These are phyloP conservation scores for Calonectria multiphialidica DNA, from an alignment of 2,329 filamentous ascomycete genomes.

Conservation along the genomic window DNA sequence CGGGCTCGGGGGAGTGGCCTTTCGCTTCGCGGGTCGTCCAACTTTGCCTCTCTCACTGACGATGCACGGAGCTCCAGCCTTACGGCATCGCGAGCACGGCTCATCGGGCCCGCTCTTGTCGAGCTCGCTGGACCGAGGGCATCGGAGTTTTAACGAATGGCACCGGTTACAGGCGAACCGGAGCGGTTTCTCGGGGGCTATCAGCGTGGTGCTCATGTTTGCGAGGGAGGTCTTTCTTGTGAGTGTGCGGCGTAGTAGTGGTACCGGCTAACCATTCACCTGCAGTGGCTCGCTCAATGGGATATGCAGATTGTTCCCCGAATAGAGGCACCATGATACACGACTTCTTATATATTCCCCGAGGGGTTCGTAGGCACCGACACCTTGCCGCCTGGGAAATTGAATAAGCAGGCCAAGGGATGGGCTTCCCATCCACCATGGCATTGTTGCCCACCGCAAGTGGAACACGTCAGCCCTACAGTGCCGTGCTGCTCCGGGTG, in stretches of 20 bases:
- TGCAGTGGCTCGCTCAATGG: background rate
- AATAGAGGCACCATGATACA: background rate
- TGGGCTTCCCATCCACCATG: background rate
- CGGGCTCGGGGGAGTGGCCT: conserved; percentile 11
- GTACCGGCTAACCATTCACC: background rate
- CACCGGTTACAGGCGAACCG: conserved; percentile 29
- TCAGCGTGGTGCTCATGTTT: conserved; percentile 11
- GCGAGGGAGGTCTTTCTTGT: background rate
- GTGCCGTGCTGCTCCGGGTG: background rate
- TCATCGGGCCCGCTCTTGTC: conserved; percentile 25
- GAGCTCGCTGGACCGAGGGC: conserved; percentile 18
- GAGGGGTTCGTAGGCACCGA: background rate
- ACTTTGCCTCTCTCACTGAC: conserved; percentile 33
- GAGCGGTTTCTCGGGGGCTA: conserved; percentile 23
- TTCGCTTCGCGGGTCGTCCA: conserved; percentile 29
- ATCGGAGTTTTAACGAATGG: conserved; percentile 27
- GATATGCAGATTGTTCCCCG: background rate
- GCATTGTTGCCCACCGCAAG: background rate
- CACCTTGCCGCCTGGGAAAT: background rate
- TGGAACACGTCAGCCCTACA: conserved; percentile 11
- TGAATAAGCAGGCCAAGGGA: background rate
- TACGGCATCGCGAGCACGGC: conserved; percentile 31
- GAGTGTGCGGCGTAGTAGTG: background rate
- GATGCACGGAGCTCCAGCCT: conserved; percentile 29
- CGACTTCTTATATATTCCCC: background rate